phyloP scores from a whole-genome alignment of 352 stramenopile genomes.

The Phytophthora boehmeriae region DNA sequence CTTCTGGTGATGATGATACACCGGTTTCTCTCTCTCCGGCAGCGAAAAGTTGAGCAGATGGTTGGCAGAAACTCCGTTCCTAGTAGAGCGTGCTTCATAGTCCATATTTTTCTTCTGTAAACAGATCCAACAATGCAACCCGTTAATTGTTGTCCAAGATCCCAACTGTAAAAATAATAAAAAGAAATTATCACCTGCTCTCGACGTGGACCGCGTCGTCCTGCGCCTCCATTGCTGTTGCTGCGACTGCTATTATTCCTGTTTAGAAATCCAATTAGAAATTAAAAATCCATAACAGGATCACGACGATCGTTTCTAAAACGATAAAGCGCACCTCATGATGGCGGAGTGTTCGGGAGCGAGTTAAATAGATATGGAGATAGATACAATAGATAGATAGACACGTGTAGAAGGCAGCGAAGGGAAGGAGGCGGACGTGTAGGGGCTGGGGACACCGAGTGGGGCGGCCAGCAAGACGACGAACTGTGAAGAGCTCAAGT shows the following conservation, averaged over 20 bases:
- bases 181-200: constrained; percentile 33
- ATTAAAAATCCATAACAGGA: background rate
- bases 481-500: constrained; percentile 12
- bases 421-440: constrained; percentile 5
- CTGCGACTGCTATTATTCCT: constrained; percentile 39
- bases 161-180: background rate
- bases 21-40: constrained; percentile 67
- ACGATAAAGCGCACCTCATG: constrained; percentile 51
- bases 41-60: constrained; percentile 87
- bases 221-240: constrained; percentile 29
- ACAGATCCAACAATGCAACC: background rate
- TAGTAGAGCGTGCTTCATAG: constrained; percentile 59
- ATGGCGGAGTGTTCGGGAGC: constrained; percentile 8
- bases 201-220: constrained; percentile 38
- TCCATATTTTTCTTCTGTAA: constrained; percentile 59
- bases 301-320: background rate
- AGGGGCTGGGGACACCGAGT: constrained; percentile 10
- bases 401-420: constrained; percentile 19
- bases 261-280: background rate
- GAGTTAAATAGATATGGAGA: constrained; percentile 46
- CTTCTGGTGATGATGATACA: constrained; percentile 39
- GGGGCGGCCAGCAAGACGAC: constrained; percentile 14
- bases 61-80: constrained; percentile 78
- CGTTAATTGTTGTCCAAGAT: constrained; percentile 13
- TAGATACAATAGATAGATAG: constrained; percentile 31